These are phyloP conservation scores for Helianthus tuberosus DNA, from an alignment of 129 eudicot genomes.

Conservation along the genomic window DNA sequence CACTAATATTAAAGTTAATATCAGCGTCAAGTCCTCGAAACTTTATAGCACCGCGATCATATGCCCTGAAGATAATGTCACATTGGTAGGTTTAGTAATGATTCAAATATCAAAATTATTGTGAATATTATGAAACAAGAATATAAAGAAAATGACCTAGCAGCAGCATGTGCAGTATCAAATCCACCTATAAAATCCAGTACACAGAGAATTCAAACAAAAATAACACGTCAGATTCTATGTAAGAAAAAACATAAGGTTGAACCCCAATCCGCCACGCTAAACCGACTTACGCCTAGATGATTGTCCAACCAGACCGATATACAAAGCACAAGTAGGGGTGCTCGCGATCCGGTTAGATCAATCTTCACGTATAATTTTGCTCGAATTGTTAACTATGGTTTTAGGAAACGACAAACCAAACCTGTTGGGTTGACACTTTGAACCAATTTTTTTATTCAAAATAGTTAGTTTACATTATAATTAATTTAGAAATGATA, in stretches of 20 bases:
- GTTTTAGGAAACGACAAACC: no score
- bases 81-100: background rate
- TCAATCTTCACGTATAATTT: no score
- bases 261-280: background rate
- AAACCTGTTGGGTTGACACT: no score
- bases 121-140: background rate
- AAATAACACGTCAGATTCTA: slow-evolving; percentile 3
- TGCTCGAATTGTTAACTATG: no score
- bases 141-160: slow-evolving; percentile 27
- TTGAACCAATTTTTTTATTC: no score
- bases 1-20: slow-evolving; percentile 59
- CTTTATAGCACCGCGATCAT: slow-evolving; percentile 65
- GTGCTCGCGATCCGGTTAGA: no score
- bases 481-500: no score
- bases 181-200: slow-evolving; percentile 60
- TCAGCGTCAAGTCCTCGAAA: slow-evolving; percentile 83
- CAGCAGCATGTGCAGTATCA: slow-evolving; percentile 47
- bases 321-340: no score
- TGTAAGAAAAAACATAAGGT: background rate
- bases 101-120: background rate
- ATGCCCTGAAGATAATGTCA: background rate
- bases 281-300: no score
- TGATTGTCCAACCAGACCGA: no score
- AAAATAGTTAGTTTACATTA: no score
- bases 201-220: slow-evolving; percentile 1